phyloP scores from a whole-genome alignment of 495 filamentous ascomycete species.

The Daldinia vernicosa region DNA sequence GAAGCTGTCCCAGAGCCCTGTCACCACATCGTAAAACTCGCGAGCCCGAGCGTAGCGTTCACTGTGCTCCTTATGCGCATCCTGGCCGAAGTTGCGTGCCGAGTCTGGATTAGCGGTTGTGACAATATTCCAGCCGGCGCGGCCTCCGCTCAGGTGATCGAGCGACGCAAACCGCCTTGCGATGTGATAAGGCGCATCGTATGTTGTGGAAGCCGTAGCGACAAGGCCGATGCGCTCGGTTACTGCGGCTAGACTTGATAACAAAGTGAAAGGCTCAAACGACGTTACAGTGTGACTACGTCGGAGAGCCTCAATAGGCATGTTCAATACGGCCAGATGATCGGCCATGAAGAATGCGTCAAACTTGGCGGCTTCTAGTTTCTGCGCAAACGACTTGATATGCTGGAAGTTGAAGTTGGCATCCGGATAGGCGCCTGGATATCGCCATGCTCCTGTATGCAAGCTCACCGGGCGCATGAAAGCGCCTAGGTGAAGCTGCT shows the following conservation, averaged over 20 bases:
- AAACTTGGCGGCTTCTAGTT: slow-evolving; percentile 67
- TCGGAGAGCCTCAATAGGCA: slow-evolving; percentile 65
- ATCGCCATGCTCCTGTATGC: slow-evolving; percentile 67
- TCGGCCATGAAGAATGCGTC: slow-evolving; percentile 72
- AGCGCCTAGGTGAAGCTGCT: slow-evolving; percentile 63
- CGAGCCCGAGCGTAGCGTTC: slow-evolving; percentile 67
- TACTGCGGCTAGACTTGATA: slow-evolving; percentile 61
- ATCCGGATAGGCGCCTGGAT: slow-evolving; percentile 63
- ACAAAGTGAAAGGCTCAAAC: slow-evolving; percentile 58
- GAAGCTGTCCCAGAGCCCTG: slow-evolving; percentile 65
- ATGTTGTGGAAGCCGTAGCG: slow-evolving; percentile 64
- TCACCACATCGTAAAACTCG: slow-evolving; percentile 67
- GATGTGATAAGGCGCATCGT: slow-evolving; percentile 64
- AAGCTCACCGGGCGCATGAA: slow-evolving; percentile 68
- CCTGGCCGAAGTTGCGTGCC: slow-evolving; percentile 63
- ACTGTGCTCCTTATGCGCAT: slow-evolving; percentile 64
- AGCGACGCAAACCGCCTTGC: slow-evolving; percentile 67
- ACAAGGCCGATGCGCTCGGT: slow-evolving; percentile 62
- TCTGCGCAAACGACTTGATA: slow-evolving; percentile 62
- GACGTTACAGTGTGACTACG: slow-evolving; percentile 67
- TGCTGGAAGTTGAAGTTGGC: slow-evolving; percentile 68
- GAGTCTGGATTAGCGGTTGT: slow-evolving; percentile 66
- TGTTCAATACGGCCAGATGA: slow-evolving; percentile 65
- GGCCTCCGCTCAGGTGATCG: slow-evolving; percentile 67
- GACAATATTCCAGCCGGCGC: slow-evolving; percentile 72